Base-by-base conservation (phyloP, 2,329 filamentous ascomycete species). In the Colletotrichum caudatum region DNA sequence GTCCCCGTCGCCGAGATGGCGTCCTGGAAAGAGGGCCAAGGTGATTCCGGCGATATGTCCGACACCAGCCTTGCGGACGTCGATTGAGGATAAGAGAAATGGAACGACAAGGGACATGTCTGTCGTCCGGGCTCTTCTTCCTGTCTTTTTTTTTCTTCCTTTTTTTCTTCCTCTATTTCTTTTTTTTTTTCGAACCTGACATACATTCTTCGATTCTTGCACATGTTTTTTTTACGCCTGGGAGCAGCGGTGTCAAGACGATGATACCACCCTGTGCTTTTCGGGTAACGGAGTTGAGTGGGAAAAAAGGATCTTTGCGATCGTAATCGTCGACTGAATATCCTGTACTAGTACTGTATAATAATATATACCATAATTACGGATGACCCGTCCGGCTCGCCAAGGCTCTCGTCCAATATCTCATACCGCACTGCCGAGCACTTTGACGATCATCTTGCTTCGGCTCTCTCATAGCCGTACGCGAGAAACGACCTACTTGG, bases 1-100 rank as follows among this genome's bases (percentile, higher is more conserved):
- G 92, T 97, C 46, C 91, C 93, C 0, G 84, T 86, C 1, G 87
- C 85, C 0, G 88, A 90, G 76, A 88, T 86, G 87, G 85, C 80
- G 0, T 82, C 83, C n/a, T 90, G 88, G 88, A 85, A 82, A 69
- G 84, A 81, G 11, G 83, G 83, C 37, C 82, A 83, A 11, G 83
- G 80, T 1, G 82, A 83, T 26, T 75, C 56, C 3, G 80, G 78
- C 12, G 78, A 77, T 8, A 75, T 74, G 6, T 70, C 69, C 20
- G 78, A 79, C 61, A 71, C 65, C 37, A 76, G 74, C 26, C 50
- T 72, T 20, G 70, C 56, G 1, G 82, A 83, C 50, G 72, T 76
- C n/a, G 80, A 80, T n/a, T 76, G 50, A 73, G 23, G 69, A 3
- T n/a, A 66, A 66, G 3, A 44, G 3, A 35, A 20, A 41, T 7